Evolutionary conservation across 2,329 filamentous ascomycete genomes (phyloP), one percentile per base, ranked within the genome.

Genomic region (Phyllosticta citrichinensis): DNA sequence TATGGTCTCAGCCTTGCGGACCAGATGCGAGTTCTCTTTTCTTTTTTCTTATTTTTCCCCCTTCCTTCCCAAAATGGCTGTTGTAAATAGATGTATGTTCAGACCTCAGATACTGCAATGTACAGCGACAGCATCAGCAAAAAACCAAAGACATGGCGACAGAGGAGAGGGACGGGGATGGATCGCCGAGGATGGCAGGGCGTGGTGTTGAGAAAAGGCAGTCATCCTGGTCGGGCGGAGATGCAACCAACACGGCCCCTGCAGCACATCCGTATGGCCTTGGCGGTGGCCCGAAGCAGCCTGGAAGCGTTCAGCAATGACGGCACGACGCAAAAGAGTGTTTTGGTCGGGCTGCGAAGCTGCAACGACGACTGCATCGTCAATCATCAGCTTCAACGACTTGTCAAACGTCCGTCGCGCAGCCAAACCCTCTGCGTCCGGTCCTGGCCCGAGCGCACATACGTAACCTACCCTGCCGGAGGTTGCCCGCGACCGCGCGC

Each of bases 401-500:
- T 40, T 17, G 33, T 40, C 33, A 40, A 14, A 40, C 33, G 6
- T 40, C 33, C 33, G 33, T 40, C 10, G 33, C 33, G 33, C 33
- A 40, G 14, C 33, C 33, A 40, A 40, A 40, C 33, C 33, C 33
- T 40, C 14, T 40, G 11, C 11, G 5, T 40, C 11, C 33, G 33
- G 33, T 14, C 14, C 33, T 40, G 33, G 30, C 51, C 51, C 57
- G 19, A 11, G 30, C 33, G 12, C 52, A 47, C 47, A 58, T 58
- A 60, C 58, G 52, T 59, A 57, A 57, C 55, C 57, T 47, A 52
- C 55, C 30, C 55, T 33, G 53, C 56, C 57, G 55, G 58, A 60
- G 58, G 58, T 53, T 60, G 58, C 55, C 27, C 11, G 52, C 35
- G 58, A 60, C 50, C n/a, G 17, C 52, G 58, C 58, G 58, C 58